A percentile compares a stretch with the other conserved stretches of the same genome.
These are phyloP conservation scores for Delonix regia DNA, from an alignment of 306 rosid genomes.

Conservation along the genomic window DNA sequence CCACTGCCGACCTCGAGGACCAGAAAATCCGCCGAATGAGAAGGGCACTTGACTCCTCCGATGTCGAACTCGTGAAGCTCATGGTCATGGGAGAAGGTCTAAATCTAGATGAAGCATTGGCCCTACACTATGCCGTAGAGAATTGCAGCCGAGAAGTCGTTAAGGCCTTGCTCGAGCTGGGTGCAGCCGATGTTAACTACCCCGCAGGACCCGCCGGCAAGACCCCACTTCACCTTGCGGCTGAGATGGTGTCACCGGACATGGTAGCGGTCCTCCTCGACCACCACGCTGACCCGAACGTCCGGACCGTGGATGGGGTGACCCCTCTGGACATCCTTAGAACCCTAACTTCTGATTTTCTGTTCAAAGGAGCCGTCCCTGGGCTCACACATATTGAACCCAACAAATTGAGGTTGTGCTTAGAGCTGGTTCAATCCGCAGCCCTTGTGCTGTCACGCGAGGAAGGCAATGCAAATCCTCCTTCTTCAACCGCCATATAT, in stretches of 20 bases:
- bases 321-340: constrained; percentile 84
- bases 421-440: constrained; percentile 95
- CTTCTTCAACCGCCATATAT: constrained; percentile 61
- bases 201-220: constrained; percentile 79
- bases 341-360: constrained; percentile 99
- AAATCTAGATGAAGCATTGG: constrained; percentile 89
- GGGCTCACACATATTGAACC: constrained; percentile 93
- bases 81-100: constrained; percentile 99
- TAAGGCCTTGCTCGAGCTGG: constrained; percentile 85
- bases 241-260: constrained; percentile 95
- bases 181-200: constrained; percentile 92
- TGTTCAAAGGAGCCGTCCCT: constrained; percentile 97
- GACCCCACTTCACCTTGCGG: constrained; percentile 83
- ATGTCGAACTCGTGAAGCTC: constrained; percentile 89
- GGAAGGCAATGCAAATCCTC: constrained; percentile 64
- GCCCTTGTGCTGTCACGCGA: constrained; percentile 92
- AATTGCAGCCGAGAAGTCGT: constrained; percentile 94
- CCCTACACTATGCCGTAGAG: constrained; percentile 87
- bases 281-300: constrained; percentile 98
- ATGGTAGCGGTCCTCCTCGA: constrained; percentile 97
- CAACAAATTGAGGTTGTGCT: constrained; percentile 84
- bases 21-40: constrained; percentile 93
- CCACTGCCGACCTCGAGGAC: constrained; percentile 84
- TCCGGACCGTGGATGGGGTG: constrained; percentile 75
- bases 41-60: constrained; percentile 88